These are phyloP conservation scores for Verticillium tricorpus DNA, from an alignment of 2,329 filamentous ascomycete species.

Conservation along the genomic window DNA sequence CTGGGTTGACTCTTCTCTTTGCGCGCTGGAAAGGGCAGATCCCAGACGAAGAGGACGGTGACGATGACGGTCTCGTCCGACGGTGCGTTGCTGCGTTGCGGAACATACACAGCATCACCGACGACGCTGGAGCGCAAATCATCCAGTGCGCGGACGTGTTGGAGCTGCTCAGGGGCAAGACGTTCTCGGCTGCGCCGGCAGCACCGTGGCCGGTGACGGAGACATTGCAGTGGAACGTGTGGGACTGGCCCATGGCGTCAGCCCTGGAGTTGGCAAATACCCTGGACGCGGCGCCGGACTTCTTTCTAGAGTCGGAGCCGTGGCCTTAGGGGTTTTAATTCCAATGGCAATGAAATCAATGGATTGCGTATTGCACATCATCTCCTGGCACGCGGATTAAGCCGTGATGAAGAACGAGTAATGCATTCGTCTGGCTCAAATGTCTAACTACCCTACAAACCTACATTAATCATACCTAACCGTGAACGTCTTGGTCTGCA, in stretches of 20 bases:
- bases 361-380: no score
- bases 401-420: no score
- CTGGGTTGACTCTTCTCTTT: constrained; percentile 18
- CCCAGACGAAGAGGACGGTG: background rate
- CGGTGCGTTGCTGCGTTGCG: constrained; percentile 12
- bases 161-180: constrained; percentile 14
- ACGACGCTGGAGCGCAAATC: constrained; percentile 11
- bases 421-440: background rate
- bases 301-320: constrained; percentile 1
- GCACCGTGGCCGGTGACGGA: constrained; percentile 6
- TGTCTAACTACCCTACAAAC: background rate
- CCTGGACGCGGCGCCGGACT: constrained; percentile 16
- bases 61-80: constrained; percentile 11
- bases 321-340: no score
- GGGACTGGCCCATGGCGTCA: constrained; percentile 22
- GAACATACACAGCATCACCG: constrained; percentile 6
- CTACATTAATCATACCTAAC: constrained; percentile 6
- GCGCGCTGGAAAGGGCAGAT: constrained; percentile 16
- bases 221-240: constrained; percentile 19
- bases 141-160: constrained; percentile 16
- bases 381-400: no score
- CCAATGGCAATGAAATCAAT: no score
- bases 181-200: constrained; percentile 10
- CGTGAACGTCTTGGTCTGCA: constrained; percentile 18
- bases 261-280: constrained; percentile 19